These are phyloP conservation scores for Microdochium bolleyi DNA, from an alignment of 2,329 filamentous ascomycete species.

Conservation along the genomic window DNA sequence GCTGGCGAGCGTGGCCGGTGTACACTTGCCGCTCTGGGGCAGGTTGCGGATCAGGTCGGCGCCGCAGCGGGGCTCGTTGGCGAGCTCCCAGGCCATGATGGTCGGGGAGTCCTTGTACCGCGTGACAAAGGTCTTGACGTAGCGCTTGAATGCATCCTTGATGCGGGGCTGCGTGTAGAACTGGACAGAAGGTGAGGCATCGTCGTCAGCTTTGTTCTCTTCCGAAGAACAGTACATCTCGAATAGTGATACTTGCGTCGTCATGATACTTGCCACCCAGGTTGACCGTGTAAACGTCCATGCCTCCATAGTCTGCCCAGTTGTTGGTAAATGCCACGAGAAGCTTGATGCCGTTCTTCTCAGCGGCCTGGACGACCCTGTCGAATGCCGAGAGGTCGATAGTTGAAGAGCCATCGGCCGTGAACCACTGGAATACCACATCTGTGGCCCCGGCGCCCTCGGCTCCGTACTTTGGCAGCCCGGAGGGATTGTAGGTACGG, in stretches of 20 bases:
- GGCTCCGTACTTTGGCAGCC: slow-evolving; percentile 42
- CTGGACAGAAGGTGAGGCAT: slow-evolving; percentile 10
- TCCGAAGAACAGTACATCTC: background rate
- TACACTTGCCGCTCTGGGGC: slow-evolving; percentile 29
- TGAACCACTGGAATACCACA: slow-evolving; percentile 36
- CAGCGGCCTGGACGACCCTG: slow-evolving; percentile 40
- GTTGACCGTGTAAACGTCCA: slow-evolving; percentile 51
- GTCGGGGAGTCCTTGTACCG: slow-evolving; percentile 51
- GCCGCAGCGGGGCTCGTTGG: slow-evolving; percentile 50
- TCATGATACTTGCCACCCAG: slow-evolving; percentile 42
- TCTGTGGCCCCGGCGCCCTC: slow-evolving; percentile 36
- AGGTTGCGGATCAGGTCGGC: slow-evolving; percentile 37
- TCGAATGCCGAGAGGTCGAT: slow-evolving; percentile 39
- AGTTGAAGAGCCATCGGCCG: slow-evolving; percentile 31
- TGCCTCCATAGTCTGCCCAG: slow-evolving; percentile 53
- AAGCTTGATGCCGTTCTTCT: slow-evolving; percentile 41
- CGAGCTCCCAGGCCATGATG: slow-evolving; percentile 61
- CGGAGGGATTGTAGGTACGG: slow-evolving; percentile 31
- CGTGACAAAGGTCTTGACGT: slow-evolving; percentile 50
- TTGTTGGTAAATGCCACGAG: slow-evolving; percentile 48
- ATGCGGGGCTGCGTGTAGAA: slow-evolving; percentile 42
- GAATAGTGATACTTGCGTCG: slow-evolving; percentile 23
- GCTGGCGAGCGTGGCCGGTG: slow-evolving; percentile 29
- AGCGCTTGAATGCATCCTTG: slow-evolving; percentile 45
- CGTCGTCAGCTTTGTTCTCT: background rate